phyloP scores from a whole-genome alignment of 352 stramenopile species.

The Pythium apleroticum region DNA sequence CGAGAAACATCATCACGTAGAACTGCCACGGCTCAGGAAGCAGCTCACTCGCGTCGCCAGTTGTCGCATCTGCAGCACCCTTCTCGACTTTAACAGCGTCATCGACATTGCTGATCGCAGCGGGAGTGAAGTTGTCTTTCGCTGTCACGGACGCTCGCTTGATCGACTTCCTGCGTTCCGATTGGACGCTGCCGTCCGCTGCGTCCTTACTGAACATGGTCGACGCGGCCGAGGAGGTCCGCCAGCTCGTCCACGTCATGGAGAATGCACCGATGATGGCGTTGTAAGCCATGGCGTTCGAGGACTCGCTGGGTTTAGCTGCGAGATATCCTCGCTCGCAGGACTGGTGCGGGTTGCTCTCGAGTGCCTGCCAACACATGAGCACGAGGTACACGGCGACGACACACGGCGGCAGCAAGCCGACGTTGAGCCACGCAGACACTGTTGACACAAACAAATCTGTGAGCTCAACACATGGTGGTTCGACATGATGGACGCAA shows the following conservation, averaged over 20 bases:
- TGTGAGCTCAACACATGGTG: not conserved
- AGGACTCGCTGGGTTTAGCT: constrained; percentile 7
- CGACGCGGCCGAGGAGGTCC: constrained; percentile 55
- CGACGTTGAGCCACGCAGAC: constrained; percentile 68
- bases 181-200: constrained; percentile 6
- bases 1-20: constrained; percentile 90
- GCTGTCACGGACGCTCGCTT: not conserved
- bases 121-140: constrained; percentile 25
- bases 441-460: constrained; percentile 33
- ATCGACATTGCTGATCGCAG: constrained; percentile 60
- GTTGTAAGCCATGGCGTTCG: constrained; percentile 34
- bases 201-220: constrained; percentile 74
- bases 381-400: constrained; percentile 72
- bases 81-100: not conserved
- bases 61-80: not conserved
- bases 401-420: constrained; percentile 70
- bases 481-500: constrained; percentile 3
- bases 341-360: constrained; percentile 50
- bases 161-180: constrained; percentile 13
- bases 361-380: constrained; percentile 76
- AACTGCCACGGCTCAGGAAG: constrained; percentile 90
- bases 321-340: constrained; percentile 30
- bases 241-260: constrained; percentile 73
- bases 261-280: constrained; percentile 58
- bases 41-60: constrained; percentile 8